Evolutionary conservation across 768 basidiomycete species (phyloP), one percentile per base, ranked within the genome.

Genomic region (Cystofilobasidium bisporidii): DNA sequence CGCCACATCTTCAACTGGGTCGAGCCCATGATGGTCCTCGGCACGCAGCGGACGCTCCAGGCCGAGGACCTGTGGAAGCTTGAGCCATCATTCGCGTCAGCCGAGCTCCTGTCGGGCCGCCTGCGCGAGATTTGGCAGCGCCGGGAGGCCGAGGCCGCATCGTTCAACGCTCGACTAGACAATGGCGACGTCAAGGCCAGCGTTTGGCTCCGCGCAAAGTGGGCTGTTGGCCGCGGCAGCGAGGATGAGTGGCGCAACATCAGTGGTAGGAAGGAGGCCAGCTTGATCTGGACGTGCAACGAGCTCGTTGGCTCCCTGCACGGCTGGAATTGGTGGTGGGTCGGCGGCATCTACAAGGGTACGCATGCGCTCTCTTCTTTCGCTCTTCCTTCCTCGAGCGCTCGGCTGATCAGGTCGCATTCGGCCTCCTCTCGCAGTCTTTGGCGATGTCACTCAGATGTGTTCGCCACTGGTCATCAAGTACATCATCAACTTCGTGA

Each of bases 61-160:
- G 85, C 85, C 0, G 83, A 85, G 1, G 88, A 90, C 76, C 76
- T 89, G 17, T 88, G 86, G 86, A 83, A 83, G 73, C 78, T 89
- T 69, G 82, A 68, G 28, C 50, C 50, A 0, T 30, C 38, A 18
- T 48, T 40, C 17, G 61, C 36, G 22, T 56, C 61, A 9, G 22
- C 61, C 22, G 36, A 63, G 32, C 36, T 63, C 33, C 33, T 63
- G 32, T 38, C 61, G 9, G 43, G 41, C 22, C 59, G 47, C 15
- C 67, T 68, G 12, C 38, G n/a, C 30, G 28, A 24, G 22, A 48
- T 43, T 24, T 68, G 67, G 73, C 83, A 85, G 24, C 75, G 79
- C 22, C 81, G 88, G 3, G 75, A 78, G 32, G 77, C 78, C 68
- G 79, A 79, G 53, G 89, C 88, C 0, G 80, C 81, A 0, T 83